Evolutionary conservation across 2,329 filamentous ascomycete species (phyloP).

Genomic region (Botrytis squamosa): DNA sequence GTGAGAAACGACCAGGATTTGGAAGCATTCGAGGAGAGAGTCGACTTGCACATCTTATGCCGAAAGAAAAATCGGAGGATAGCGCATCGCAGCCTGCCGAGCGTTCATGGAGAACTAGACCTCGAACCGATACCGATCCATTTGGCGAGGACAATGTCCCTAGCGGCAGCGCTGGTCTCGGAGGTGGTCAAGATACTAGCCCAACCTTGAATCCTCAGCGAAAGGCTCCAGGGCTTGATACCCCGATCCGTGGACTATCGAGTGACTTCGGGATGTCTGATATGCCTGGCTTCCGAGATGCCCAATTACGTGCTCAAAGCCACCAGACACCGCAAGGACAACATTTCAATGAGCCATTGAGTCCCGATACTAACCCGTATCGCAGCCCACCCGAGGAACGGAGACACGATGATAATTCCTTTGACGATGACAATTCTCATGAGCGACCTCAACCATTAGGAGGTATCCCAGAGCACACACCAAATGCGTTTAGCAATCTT

Average conservation of each 20-base stretch:
- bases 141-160: constrained; percentile 64
- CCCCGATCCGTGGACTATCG: constrained; percentile 44
- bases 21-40: constrained; percentile 72
- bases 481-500: constrained; percentile 54
- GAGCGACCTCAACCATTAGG: constrained; percentile 53
- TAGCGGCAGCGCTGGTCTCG: constrained; percentile 70
- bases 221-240: constrained; percentile 46
- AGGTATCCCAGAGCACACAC: constrained; percentile 51
- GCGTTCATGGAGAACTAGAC: constrained; percentile 59
- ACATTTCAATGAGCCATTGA: constrained; percentile 67
- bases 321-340: constrained; percentile 41
- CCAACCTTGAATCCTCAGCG: constrained; percentile 46
- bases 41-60: constrained; percentile 80
- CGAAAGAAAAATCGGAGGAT: constrained; percentile 72
- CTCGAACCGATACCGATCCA: constrained; percentile 71
- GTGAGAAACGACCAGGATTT: constrained; percentile 70
- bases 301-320: constrained; percentile 47
- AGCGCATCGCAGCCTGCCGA: constrained; percentile 51
- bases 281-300: constrained; percentile 57
- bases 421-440: constrained; percentile 40
- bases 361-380: constrained; percentile 94
- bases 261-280: constrained; percentile 64
- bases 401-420: constrained; percentile 46
- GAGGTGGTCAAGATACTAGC: constrained; percentile 71
- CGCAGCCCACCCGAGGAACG: constrained; percentile 72